Percentiles rank a stretch among this genome's conserved stretches.
These are phyloP conservation scores for Fusarium brachygibbosum DNA, from an alignment of 2,329 filamentous ascomycete genomes.

Conservation along the genomic window DNA sequence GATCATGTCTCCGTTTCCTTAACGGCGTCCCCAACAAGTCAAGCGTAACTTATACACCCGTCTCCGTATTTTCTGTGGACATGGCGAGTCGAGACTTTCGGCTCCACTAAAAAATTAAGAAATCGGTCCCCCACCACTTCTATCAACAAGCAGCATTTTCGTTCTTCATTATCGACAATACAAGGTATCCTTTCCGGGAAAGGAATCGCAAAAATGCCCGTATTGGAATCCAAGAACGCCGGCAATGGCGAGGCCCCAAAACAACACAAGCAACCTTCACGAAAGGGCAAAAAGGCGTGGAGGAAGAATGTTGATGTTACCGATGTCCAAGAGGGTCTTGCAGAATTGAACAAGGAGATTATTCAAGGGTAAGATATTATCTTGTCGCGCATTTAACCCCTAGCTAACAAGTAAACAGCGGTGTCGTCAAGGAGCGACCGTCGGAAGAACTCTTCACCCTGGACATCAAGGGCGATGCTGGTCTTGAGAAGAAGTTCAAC, in stretches of 20 bases:
- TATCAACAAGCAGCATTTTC: conserved; percentile 42
- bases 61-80: conserved; percentile 20
- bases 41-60: not conserved
- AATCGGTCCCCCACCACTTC: conserved; percentile 47
- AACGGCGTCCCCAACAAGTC: conserved; percentile 21
- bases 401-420: conserved; percentile 65
- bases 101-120: conserved; percentile 51
- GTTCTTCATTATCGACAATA: conserved; percentile 25
- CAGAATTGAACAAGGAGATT: conserved; percentile 87
- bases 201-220: conserved; percentile 63
- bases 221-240: conserved; percentile 60
- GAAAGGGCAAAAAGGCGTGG: conserved; percentile 99
- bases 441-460: conserved; percentile 88
- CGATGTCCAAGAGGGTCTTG: conserved; percentile 85
- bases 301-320: conserved; percentile 97
- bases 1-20: conserved; percentile 17
- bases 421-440: conserved; percentile 84
- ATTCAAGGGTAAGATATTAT: conserved; percentile 78
- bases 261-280: conserved; percentile 87
- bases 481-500: conserved; percentile 73
- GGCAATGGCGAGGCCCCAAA: conserved; percentile 74
- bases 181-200: conserved; percentile 26
- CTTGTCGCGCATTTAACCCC: not conserved
- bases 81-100: conserved; percentile 21
- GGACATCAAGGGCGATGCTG: conserved; percentile 79